A percentile compares a stretch with the other conserved stretches of the same genome.
Evolutionary conservation across 116 monocot species (phyloP).

Genomic region (Trichopus zeylanicus): DNA sequence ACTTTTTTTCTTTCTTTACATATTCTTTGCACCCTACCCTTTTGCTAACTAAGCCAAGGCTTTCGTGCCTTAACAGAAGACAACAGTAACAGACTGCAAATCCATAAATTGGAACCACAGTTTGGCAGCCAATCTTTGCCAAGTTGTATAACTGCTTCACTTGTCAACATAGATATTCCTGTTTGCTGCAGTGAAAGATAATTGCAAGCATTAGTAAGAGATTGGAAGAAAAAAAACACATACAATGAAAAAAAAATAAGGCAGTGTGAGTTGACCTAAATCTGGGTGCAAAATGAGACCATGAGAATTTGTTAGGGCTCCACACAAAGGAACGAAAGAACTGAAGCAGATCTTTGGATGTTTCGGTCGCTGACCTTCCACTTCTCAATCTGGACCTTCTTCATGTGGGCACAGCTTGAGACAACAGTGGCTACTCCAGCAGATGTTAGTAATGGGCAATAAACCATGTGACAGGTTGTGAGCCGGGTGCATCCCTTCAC

Average conservation of each 20-base stretch:
- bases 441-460: constrained; percentile 64
- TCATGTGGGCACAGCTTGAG: constrained; percentile 62
- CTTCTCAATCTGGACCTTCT: constrained; percentile 80
- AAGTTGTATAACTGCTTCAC: background rate
- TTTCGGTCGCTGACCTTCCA: constrained; percentile 87
- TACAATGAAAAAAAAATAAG: too few species aligned
- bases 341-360: constrained; percentile 41
- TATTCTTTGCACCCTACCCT: background rate
- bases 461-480: constrained; percentile 85
- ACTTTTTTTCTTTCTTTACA: too few species aligned
- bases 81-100: background rate
- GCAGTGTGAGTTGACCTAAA: too few species aligned
- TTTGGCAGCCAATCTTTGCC: background rate
- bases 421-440: constrained; percentile 77
- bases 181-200: background rate
- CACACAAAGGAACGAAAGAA: constrained; percentile 67
- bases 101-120: background rate
- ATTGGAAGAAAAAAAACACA: too few species aligned
- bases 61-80: background rate
- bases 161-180: background rate
- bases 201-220: too few species aligned
- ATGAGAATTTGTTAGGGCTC: constrained; percentile 34
- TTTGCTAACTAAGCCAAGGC: background rate
- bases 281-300: too few species aligned
- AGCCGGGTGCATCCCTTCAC: constrained; percentile 63